phyloP scores from a whole-genome alignment of 345 rosid species.

The Diplotaxis tenuifolia region DNA sequence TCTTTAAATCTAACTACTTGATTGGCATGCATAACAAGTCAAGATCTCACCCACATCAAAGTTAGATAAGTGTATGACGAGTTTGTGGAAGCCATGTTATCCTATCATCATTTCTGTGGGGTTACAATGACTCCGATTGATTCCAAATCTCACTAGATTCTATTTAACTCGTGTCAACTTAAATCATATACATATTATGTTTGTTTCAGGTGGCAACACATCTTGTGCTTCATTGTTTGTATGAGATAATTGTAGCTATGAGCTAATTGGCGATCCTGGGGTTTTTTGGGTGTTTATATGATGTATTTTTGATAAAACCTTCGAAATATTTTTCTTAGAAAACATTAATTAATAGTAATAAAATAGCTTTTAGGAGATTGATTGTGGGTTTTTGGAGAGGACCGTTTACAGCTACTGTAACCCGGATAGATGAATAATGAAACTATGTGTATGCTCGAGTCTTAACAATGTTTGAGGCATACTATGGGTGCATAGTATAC shows the following conservation, averaged over 20 bases:
- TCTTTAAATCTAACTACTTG: constrained; percentile 8
- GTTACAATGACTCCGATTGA: constrained; percentile 12
- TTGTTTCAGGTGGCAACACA: constrained; percentile 16
- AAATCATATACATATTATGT: constrained; percentile 13
- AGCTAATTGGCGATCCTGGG: background rate
- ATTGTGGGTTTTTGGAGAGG: background rate
- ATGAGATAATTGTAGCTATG: background rate
- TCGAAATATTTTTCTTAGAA: background rate
- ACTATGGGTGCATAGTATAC: background rate
- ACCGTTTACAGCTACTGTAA: background rate
- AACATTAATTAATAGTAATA: background rate
- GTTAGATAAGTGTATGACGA: background rate
- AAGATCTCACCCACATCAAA: background rate
- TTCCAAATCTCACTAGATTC: constrained; percentile 27
- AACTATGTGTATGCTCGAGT: background rate
- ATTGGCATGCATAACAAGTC: background rate
- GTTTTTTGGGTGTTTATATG: background rate
- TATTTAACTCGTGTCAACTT: background rate
- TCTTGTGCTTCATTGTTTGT: background rate
- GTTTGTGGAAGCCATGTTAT: constrained; percentile 32
- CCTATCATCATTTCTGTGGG: constrained; percentile 10
- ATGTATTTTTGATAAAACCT: background rate
- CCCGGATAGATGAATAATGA: background rate
- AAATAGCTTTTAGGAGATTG: background rate
- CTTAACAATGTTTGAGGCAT: background rate